These are phyloP conservation scores for Brassica juncea DNA, from an alignment of 345 rosid species.

Conservation along the genomic window DNA sequence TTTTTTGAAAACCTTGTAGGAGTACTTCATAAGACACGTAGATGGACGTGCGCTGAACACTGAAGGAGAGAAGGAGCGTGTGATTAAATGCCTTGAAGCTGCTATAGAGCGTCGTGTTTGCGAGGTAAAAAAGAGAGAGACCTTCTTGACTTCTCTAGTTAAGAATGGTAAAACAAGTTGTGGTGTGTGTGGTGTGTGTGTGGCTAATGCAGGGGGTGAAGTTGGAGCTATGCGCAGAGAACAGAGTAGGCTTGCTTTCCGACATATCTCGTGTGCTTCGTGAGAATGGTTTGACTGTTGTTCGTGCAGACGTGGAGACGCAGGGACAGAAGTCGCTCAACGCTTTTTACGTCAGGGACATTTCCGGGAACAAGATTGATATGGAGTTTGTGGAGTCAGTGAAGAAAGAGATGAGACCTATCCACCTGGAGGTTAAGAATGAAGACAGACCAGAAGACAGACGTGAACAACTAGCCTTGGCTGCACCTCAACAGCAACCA, in stretches of 20 bases:
- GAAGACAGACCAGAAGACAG: constrained; percentile 14
- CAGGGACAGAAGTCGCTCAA: constrained; percentile 58
- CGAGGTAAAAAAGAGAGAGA: constrained; percentile 32
- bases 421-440: constrained; percentile 52
- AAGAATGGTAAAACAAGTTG: constrained; percentile 23
- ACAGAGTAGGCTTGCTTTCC: constrained; percentile 61
- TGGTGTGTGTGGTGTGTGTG: constrained; percentile 20
- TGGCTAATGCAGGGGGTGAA: constrained; percentile 58
- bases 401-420: constrained; percentile 65
- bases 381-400: constrained; percentile 61
- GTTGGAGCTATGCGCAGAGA: constrained; percentile 58
- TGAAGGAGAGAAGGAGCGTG: constrained; percentile 90
- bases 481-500: constrained; percentile 27
- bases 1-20: constrained; percentile 47
- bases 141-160: constrained; percentile 24
- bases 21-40: constrained; percentile 82
- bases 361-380: constrained; percentile 57
- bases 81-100: constrained; percentile 90
- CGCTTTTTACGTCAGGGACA: constrained; percentile 58
- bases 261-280: constrained; percentile 68
- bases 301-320: constrained; percentile 68
- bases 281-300: constrained; percentile 67
- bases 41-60: constrained; percentile 93
- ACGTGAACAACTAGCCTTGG: neutral
- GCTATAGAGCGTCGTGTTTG: constrained; percentile 76